Evolutionary conservation across 352 stramenopile genomes (phyloP), one percentile per base, ranked within the genome.

Genomic region (Phytophthora cryptogea): DNA sequence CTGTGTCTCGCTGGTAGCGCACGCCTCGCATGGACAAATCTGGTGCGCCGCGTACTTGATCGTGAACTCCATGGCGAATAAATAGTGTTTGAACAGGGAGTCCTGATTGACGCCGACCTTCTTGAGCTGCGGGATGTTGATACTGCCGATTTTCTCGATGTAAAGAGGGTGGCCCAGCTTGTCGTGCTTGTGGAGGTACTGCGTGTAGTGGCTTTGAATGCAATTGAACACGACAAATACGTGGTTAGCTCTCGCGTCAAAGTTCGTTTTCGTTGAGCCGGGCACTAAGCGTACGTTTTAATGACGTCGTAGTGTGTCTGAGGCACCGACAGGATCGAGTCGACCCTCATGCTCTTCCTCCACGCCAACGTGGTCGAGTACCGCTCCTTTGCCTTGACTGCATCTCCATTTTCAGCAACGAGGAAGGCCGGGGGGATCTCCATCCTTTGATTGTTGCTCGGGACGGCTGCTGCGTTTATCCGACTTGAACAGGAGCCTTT

Each of bases 31-130:
- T 11, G 48, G 23, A 50, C 86, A 94, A 26, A 72, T 49, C 42
- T 79, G 56, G 17, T 83, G 74, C 8, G 83, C 80, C 11, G 79
- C 80, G 47, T 89, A 92, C 66, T 88, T 91, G 48, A 94, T 51
- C 6, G 80, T 83, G 58, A 92, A 94, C 72, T 95, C 85, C 70
- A 92, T 93, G 17, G 78, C 64, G 47, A 93, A 92, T 51, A 93
- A 72, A 67, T 93, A 94, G 53, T 95, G 83, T n/a, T 63, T 70
- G 44, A 94, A 88, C 4, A 95, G 66, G 27, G 86, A 76, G n/a
- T 92, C 81, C 31, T 76, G 69, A 0, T 69, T 73, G 40, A 94
- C 64, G 33, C 81, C 80, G 55, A 65, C 72, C 43, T 89, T 87
- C 63, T 88, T 81, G 5, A 96, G 68, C 44, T 86, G 70, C 47